Conservation (phyloP, 2,329 filamentous ascomycete species). For the Penicillium sp. region DNA sequence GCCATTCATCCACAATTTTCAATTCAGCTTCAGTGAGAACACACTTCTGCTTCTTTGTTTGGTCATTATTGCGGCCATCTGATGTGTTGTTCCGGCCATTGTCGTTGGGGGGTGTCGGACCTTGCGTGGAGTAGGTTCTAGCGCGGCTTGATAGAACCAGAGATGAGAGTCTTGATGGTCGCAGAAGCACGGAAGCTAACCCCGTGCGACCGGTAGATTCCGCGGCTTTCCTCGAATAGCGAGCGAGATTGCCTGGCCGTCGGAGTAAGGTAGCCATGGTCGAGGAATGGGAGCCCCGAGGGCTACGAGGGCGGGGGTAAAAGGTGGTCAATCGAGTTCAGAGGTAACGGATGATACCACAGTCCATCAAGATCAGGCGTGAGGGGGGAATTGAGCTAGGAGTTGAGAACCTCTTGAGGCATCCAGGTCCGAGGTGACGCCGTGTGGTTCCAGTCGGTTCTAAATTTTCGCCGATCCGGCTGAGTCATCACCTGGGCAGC, state of each 20-base stretch:
- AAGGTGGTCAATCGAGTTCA: slow-evolving; percentile 25
- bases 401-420: slow-evolving; percentile 27
- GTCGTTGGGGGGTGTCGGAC: slow-evolving; percentile 45
- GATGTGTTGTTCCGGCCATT: slow-evolving; percentile 44
- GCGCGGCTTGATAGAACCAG: slow-evolving; percentile 33
- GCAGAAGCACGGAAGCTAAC: slow-evolving; percentile 42
- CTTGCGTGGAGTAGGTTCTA: slow-evolving; percentile 46
- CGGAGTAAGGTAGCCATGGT: slow-evolving; percentile 67
- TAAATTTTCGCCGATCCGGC: slow-evolving; percentile 34
- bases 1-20: slow-evolving; percentile 57
- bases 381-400: slow-evolving; percentile 13
- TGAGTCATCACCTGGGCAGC: slow-evolving; percentile 32
- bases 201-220: slow-evolving; percentile 52
- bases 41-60: slow-evolving; percentile 41
- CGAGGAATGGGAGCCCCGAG: slow-evolving; percentile 38
- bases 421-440: slow-evolving; percentile 16
- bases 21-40: slow-evolving; percentile 55
- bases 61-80: slow-evolving; percentile 24
- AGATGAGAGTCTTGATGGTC: slow-evolving; percentile 41
- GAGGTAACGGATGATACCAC: slow-evolving; percentile 19
- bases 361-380: slow-evolving; percentile 29
- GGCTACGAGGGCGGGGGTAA: slow-evolving; percentile 26
- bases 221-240: slow-evolving; percentile 58
- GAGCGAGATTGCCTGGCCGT: slow-evolving; percentile 64
- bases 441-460: slow-evolving; percentile 24